phyloP scores from a whole-genome alignment of 2,329 filamentous ascomycete genomes.

The Niveomyces coronatus region DNA sequence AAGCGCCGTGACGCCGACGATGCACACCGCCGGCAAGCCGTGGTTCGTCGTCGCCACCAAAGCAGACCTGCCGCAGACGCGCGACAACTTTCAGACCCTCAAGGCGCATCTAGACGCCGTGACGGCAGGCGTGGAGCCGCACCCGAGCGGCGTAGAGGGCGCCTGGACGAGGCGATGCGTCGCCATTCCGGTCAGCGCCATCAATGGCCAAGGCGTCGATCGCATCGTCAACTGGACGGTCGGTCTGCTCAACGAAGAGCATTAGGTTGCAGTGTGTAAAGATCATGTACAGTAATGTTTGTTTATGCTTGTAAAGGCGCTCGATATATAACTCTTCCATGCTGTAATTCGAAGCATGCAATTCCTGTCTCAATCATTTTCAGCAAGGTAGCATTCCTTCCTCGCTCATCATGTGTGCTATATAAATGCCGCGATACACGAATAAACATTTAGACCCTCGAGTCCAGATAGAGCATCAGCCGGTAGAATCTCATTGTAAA shows the following conservation, averaged over 20 bases:
- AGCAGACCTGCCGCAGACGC: slow-evolving; percentile 69
- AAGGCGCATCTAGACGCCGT: slow-evolving; percentile 61
- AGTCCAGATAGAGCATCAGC: slow-evolving; percentile 11
- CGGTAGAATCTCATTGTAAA: neutral
- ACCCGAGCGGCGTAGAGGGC: slow-evolving; percentile 58
- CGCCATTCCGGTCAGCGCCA: slow-evolving; percentile 81
- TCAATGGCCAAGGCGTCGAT: slow-evolving; percentile 74
- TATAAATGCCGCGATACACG: too few relatives aligned
- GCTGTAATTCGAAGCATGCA: too few relatives aligned
- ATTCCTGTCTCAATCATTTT: too few relatives aligned
- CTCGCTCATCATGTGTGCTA: too few relatives aligned
- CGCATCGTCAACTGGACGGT: slow-evolving; percentile 63
- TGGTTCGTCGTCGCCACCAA: slow-evolving; percentile 97
- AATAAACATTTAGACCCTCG: too few relatives aligned
- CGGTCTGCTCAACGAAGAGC: slow-evolving; percentile 46
- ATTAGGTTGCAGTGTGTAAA: slow-evolving; percentile 12
- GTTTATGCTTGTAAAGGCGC: neutral
- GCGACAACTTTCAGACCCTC: slow-evolving; percentile 63
- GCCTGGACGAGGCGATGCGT: slow-evolving; percentile 52
- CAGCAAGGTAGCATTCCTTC: too few relatives aligned
- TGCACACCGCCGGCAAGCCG: slow-evolving; percentile 84
- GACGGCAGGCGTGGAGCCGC: slow-evolving; percentile 48
- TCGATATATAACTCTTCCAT: slow-evolving; percentile 7
- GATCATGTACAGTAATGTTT: neutral
- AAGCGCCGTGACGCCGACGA: slow-evolving; percentile 19